These are phyloP conservation scores for Fusarium subtropicale DNA, from an alignment of 2,329 filamentous ascomycete species.

Conservation along the genomic window DNA sequence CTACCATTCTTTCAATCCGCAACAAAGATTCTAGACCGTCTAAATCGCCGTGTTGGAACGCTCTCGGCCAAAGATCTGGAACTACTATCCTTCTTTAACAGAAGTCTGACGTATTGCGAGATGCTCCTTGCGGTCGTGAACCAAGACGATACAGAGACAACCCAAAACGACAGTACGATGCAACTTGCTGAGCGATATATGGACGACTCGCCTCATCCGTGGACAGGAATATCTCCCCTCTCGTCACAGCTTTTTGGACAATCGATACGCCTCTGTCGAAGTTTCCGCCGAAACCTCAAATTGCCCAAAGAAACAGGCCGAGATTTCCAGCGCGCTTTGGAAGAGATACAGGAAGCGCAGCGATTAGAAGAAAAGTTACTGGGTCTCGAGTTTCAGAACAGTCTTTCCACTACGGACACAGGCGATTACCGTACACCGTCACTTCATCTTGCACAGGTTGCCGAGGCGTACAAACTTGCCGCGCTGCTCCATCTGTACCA, in stretches of 20 bases:
- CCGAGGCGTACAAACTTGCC: constrained; percentile 56
- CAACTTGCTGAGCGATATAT: constrained; percentile 29
- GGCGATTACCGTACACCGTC: constrained; percentile 49
- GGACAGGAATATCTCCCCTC: constrained; percentile 54
- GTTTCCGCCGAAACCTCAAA: constrained; percentile 47
- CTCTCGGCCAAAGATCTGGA: constrained; percentile 44
- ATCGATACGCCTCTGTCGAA: constrained; percentile 53
- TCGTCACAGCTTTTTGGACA: constrained; percentile 52
- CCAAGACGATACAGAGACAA: constrained; percentile 40
- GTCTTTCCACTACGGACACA: constrained; percentile 41
- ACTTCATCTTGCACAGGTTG: constrained; percentile 51
- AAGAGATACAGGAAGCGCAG: constrained; percentile 47
- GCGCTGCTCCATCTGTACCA: constrained; percentile 56
- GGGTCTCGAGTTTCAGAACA: constrained; percentile 45
- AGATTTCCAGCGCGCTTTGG: constrained; percentile 44
- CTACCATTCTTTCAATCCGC: constrained; percentile 51
- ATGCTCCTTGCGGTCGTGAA: constrained; percentile 56
- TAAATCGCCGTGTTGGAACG: constrained; percentile 38
- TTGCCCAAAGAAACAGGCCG: constrained; percentile 43
- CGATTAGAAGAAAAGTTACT: constrained; percentile 52
- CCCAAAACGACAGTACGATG: constrained; percentile 16
- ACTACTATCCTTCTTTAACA: constrained; percentile 53
- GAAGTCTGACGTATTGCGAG: constrained; percentile 56
- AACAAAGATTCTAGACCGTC: constrained; percentile 41
- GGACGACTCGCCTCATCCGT: constrained; percentile 50